Conservation (phyloP, 768 basidiomycete genomes). For the Daedaleopsis nitida region DNA sequence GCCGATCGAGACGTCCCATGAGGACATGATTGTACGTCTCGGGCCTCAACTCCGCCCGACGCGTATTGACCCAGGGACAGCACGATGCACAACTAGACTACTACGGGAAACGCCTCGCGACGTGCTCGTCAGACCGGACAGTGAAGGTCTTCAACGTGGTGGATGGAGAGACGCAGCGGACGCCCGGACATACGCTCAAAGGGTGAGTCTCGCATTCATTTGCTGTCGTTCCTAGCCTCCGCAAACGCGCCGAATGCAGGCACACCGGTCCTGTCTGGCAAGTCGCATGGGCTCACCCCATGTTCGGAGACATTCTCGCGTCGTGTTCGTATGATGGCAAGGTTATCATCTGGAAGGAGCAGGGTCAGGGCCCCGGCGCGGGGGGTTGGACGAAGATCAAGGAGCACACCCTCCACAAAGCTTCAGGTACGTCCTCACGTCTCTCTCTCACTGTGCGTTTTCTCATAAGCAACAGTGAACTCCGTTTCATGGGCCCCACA, state of each 20-base stretch:
- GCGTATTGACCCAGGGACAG: constrained; percentile 42
- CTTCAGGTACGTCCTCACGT: constrained; percentile 70
- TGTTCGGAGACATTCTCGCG: constrained; percentile 94
- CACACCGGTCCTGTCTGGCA: constrained; percentile 99
- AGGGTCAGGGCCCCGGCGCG: constrained; percentile 54
- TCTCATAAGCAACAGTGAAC: constrained; percentile 62
- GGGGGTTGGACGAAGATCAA: constrained; percentile 92
- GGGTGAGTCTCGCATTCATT: constrained; percentile 51
- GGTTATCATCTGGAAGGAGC: constrained; percentile 98
- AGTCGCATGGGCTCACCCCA: constrained; percentile 97
- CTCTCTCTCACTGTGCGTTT: neutral
- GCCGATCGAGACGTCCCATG: constrained; percentile 93
- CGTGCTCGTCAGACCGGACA: constrained; percentile 94
- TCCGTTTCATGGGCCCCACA: constrained; percentile 99
- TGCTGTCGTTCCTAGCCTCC: neutral
- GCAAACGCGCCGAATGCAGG: constrained; percentile 40
- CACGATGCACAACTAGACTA: constrained; percentile 99
- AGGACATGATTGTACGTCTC: constrained; percentile 92
- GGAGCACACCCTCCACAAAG: constrained; percentile 92
- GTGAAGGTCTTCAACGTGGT: constrained; percentile 95
- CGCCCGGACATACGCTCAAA: constrained; percentile 71
- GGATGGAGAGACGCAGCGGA: constrained; percentile 77
- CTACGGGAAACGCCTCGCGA: constrained; percentile 95
- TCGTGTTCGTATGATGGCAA: constrained; percentile 99
- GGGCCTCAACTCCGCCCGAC: constrained; percentile 5